Base-by-base conservation (phyloP, 2,329 filamentous ascomycete genomes). In the Xylariaceae sp. region DNA sequence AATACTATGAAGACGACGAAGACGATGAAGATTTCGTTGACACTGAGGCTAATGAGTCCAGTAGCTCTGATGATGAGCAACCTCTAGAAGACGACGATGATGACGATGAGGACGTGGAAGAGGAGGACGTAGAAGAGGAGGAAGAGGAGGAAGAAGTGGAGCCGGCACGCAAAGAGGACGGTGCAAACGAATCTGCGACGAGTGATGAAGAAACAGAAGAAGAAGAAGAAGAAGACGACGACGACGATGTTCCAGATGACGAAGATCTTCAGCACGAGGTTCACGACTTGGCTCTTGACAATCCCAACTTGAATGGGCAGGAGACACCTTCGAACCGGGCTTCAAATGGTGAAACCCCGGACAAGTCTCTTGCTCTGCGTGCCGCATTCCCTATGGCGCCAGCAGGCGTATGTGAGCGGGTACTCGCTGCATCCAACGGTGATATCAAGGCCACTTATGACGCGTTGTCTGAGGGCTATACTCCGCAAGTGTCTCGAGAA, bases 321-420 rank as follows among this genome's bases (percentile, higher is more conserved):
- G 47, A 55, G 9, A 47, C 53, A 3, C 23, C 48, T 9, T 51
- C 35, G 9, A 47, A 39, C 15, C 51, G 52, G 15, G 57, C 51
- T 2, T 49, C n/a, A 13, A 61, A 67, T 13, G 59, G 69, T 13
- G n/a, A 63, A 1, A 64, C 63, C 13, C 51, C 74, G 0, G 73
- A 78, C 39, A 73, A 73, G 35, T 67, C 73, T 18, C 66, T 68
- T 3, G 70, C 73, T n/a, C 65, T 81, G 1, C 74, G 71, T 49
- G 66, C 70, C 13, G 78, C 79, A 0, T 83, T 80, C 49, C 80
- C 80, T 1, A 65, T 68, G 5, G 75, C 73, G 7, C 67, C 75
- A 0, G 63, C 71, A 5, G 64, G 70, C 2, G 63, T 71, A 6
- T 76, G 76, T 55, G 71, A 78, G 54, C 67, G 69, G 5, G 66